A percentile compares a stretch with the other conserved stretches of the same genome.
phyloP scores from a whole-genome alignment of 2,329 filamentous ascomycete species.

The Fusarium haematococcum region DNA sequence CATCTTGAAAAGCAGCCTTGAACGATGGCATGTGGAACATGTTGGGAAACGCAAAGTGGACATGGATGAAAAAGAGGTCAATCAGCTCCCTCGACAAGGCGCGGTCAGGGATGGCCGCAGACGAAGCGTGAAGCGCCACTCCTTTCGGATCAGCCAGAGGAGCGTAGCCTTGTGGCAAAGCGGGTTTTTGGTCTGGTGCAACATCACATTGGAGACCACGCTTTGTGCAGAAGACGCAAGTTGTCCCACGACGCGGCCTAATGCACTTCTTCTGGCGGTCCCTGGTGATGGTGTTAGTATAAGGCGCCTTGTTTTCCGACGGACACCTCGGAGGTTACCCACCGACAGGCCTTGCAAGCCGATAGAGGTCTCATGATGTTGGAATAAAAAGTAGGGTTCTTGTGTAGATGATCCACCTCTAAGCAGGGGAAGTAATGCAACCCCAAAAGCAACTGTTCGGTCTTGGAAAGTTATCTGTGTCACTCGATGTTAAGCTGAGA shows the following conservation, averaged over 20 bases:
- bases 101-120: not conserved
- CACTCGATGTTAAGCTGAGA: not conserved
- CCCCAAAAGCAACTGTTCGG: not conserved
- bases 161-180: not conserved
- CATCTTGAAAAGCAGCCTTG: not conserved
- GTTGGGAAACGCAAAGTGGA: slow-evolving; percentile 8
- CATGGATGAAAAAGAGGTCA: slow-evolving; percentile 6
- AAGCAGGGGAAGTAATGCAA: not conserved
- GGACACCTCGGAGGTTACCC: not conserved
- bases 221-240: slow-evolving; percentile 2
- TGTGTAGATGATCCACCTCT: not conserved
- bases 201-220: slow-evolving; percentile 3
- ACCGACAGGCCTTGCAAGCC: not conserved
- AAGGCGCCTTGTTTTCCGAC: not conserved
- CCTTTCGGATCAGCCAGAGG: not conserved
- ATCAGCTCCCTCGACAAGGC: slow-evolving; percentile 6
- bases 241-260: slow-evolving; percentile 1
- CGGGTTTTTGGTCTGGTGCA: not conserved
- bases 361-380: not conserved
- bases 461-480: not conserved
- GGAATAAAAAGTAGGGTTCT: not conserved
- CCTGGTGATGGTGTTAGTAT: not conserved
- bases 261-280: slow-evolving; percentile 15
- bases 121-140: not conserved
- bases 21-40: slow-evolving; percentile 9